Percentiles rank a stretch among this genome's conserved stretches.
Conservation (phyloP, 164 flowering plant genomes). For the Aristolochia californica region DNA sequence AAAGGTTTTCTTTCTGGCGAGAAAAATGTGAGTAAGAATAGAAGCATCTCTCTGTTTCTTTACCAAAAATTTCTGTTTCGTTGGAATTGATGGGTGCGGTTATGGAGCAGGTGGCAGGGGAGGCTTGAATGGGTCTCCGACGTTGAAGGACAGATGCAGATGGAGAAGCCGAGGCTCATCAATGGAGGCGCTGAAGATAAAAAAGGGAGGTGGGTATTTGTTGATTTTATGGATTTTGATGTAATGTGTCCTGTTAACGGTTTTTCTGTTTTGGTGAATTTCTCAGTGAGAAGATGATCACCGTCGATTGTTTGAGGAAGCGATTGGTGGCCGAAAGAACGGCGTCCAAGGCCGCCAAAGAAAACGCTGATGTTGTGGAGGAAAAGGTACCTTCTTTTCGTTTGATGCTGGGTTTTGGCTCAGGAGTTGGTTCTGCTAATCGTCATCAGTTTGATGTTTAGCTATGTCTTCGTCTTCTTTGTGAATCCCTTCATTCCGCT, state of each 20-base stretch:
- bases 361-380: constrained; percentile 41
- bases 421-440: too few species aligned
- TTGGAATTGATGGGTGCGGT: neutral
- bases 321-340: constrained; percentile 77
- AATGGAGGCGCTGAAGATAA: constrained; percentile 14
- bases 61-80: too few species aligned
- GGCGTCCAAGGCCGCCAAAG: constrained; percentile 54
- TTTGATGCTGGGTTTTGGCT: too few species aligned
- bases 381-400: constrained; percentile 32
- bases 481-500: too few species aligned
- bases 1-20: too few species aligned
- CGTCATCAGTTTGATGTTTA: too few species aligned
- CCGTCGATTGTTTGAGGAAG: constrained; percentile 72
- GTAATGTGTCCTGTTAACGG: neutral
- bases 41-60: too few species aligned
- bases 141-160: neutral
- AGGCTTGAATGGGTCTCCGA: constrained; percentile 1
- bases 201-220: constrained; percentile 30
- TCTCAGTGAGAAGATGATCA: constrained; percentile 38
- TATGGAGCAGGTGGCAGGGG: constrained; percentile 3
- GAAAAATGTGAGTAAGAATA: too few species aligned
- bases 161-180: constrained; percentile 10
- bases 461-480: neutral
- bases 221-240: constrained; percentile 1
- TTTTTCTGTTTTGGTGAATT: constrained; percentile 8